These are phyloP conservation scores for Leptographium lundbergii DNA, from an alignment of 2,329 filamentous ascomycete species.

Conservation along the genomic window DNA sequence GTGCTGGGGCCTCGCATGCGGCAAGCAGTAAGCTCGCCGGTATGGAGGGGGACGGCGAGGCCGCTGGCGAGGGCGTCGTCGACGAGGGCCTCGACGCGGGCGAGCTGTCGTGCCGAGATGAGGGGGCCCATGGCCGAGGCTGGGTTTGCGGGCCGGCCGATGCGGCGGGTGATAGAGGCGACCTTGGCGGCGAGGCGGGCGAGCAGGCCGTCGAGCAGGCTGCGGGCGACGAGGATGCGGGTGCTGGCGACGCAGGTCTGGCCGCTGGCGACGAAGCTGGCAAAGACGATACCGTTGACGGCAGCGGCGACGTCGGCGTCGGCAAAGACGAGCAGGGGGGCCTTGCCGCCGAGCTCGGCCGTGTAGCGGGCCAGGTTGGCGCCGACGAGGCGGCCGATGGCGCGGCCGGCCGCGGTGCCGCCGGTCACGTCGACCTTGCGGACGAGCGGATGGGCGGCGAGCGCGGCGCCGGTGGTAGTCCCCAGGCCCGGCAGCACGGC, in stretches of 20 bases:
- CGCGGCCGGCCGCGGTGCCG: constrained; percentile 56
- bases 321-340: constrained; percentile 54
- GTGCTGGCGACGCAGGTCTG: constrained; percentile 57
- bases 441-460: constrained; percentile 37
- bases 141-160: constrained; percentile 43
- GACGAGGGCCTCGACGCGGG: constrained; percentile 54
- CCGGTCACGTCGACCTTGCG: constrained; percentile 66
- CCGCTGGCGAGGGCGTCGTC: constrained; percentile 46
- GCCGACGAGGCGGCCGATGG: constrained; percentile 53
- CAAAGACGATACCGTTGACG: constrained; percentile 55
- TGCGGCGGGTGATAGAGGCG: constrained; percentile 36
- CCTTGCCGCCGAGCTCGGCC: constrained; percentile 61
- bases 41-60: constrained; percentile 18
- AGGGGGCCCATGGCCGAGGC: constrained; percentile 52
- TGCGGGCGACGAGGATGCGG: constrained; percentile 60
- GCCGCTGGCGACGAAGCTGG: constrained; percentile 41
- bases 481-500: constrained; percentile 48
- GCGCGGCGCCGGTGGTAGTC: constrained; percentile 34
- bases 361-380: constrained; percentile 58
- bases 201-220: constrained; percentile 52
- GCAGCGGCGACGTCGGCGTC: constrained; percentile 52
- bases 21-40: constrained; percentile 26
- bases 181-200: constrained; percentile 51
- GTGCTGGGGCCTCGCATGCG: constrained; percentile 33
- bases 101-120: constrained; percentile 49